A percentile compares a stretch with the other conserved stretches of the same genome.
Conservation (phyloP, 2,329 filamentous ascomycete genomes). For the Colletotrichum lentis region DNA sequence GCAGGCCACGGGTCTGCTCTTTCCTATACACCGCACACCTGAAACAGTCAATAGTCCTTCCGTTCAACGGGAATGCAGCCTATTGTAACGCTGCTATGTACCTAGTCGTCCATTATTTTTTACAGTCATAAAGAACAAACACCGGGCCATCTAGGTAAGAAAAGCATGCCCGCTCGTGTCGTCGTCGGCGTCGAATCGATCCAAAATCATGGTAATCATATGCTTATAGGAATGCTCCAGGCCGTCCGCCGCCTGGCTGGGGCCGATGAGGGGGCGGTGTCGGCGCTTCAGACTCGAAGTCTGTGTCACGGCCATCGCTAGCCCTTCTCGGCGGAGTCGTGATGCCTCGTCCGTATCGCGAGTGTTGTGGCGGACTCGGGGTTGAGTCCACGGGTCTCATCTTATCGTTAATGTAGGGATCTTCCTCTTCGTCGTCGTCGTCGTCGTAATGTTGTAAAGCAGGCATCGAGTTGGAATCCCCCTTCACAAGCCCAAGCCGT, state of each 20-base stretch:
- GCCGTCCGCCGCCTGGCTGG: constrained; percentile 28
- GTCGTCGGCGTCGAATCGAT: constrained; percentile 31
- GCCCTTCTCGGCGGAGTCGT: constrained; percentile 49
- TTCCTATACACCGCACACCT: constrained; percentile 21
- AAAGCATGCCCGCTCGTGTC: constrained; percentile 19
- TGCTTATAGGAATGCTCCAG: constrained; percentile 28
- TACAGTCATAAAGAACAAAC: constrained; percentile 31
- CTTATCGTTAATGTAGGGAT: constrained; percentile 43
- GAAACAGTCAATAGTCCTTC: constrained; percentile 19
- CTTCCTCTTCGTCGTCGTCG: constrained; percentile 48
- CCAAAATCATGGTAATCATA: constrained; percentile 36
- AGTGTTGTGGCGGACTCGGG: constrained; percentile 39
- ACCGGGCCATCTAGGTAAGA: constrained; percentile 9
- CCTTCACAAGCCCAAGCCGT: constrained; percentile 80
- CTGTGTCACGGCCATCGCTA: constrained; percentile 41
- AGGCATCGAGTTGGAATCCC: constrained; percentile 60
- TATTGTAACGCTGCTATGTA: constrained; percentile 20
- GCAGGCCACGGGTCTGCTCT: constrained; percentile 19
- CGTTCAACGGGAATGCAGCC: neutral
- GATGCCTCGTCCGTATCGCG: constrained; percentile 54
- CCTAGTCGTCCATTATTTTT: constrained; percentile 33
- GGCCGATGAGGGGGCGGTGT: constrained; percentile 33
- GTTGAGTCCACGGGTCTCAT: constrained; percentile 30
- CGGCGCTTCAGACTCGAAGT: constrained; percentile 34
- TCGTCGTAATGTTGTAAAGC: constrained; percentile 49